A percentile compares a stretch with the other conserved stretches of the same genome.
phyloP scores from a whole-genome alignment of 2,329 filamentous ascomycete species.

The Penicillium sp. region DNA sequence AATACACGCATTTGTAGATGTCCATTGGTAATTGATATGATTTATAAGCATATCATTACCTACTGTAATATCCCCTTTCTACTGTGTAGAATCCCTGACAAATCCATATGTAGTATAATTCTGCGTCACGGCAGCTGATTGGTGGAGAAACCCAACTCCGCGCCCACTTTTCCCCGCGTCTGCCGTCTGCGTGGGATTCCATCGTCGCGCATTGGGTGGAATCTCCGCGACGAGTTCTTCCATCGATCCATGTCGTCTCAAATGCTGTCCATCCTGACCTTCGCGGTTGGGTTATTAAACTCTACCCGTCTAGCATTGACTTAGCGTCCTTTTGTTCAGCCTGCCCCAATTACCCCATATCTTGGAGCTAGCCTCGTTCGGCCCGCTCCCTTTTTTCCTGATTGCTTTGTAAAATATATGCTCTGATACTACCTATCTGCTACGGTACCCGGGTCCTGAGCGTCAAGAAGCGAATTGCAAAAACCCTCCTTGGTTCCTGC shows the following conservation, averaged over 20 bases:
- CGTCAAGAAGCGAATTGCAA: background rate
- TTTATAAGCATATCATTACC: background rate
- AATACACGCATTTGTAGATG: too few relatives aligned
- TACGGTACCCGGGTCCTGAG: background rate
- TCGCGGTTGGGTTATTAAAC: conserved; percentile 9
- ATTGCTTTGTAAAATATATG: background rate
- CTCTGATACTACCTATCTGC: background rate
- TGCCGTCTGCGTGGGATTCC: conserved; percentile 14
- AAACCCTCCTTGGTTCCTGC: background rate
- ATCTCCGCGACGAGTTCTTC: conserved; percentile 11
- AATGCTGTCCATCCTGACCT: conserved; percentile 1
- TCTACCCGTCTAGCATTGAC: conserved; percentile 3
- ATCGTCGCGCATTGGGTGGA: conserved; percentile 10
- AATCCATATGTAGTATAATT: background rate
- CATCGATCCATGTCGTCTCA: conserved; percentile 8
- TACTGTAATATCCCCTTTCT: background rate
- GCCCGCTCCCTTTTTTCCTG: background rate
- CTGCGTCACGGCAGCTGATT: conserved; percentile 21
- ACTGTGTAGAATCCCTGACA: background rate
- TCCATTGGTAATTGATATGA: background rate
- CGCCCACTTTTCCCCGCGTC: conserved; percentile 19
- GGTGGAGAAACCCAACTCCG: conserved; percentile 33
- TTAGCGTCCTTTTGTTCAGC: background rate
- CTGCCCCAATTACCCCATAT: conserved; percentile 2
- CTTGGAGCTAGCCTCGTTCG: conserved; percentile 1